Conservation (phyloP, 441 rosid species). For the Gossypium schwendimanii region DNA sequence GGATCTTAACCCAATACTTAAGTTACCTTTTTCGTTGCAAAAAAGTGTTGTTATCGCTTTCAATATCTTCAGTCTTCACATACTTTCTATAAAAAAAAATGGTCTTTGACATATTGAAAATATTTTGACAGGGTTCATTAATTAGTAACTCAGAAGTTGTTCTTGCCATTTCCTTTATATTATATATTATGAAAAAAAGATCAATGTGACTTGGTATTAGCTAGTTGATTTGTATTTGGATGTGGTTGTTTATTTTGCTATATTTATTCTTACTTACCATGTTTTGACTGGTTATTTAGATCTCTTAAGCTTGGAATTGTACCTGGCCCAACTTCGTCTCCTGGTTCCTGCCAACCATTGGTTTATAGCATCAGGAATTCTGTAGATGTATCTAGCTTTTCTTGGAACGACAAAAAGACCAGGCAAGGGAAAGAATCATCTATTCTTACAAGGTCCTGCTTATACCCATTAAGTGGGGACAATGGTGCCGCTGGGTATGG, state of each 20-base stretch:
- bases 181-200: neutral
- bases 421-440: conserved; percentile 69
- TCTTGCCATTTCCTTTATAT: neutral
- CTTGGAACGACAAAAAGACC: conserved; percentile 68
- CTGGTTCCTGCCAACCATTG: conserved; percentile 46
- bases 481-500: conserved; percentile 52
- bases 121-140: neutral
- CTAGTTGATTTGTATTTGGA: neutral
- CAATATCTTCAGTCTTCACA: neutral
- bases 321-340: conserved; percentile 35
- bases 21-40: neutral
- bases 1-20: neutral
- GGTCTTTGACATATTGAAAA: neutral
- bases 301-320: conserved; percentile 71
- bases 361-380: conserved; percentile 54
- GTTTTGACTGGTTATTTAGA: conserved; percentile 29
- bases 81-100: too few relatives aligned
- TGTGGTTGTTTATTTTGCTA: neutral
- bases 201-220: neutral
- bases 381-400: conserved; percentile 52
- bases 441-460: conserved; percentile 65
- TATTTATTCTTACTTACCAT: conserved; percentile 1
- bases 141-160: neutral
- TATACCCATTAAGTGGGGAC: conserved; percentile 44
- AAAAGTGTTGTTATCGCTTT: neutral